Conservation (phyloP, 306 rosid genomes). For the Corylus heterophylla region DNA sequence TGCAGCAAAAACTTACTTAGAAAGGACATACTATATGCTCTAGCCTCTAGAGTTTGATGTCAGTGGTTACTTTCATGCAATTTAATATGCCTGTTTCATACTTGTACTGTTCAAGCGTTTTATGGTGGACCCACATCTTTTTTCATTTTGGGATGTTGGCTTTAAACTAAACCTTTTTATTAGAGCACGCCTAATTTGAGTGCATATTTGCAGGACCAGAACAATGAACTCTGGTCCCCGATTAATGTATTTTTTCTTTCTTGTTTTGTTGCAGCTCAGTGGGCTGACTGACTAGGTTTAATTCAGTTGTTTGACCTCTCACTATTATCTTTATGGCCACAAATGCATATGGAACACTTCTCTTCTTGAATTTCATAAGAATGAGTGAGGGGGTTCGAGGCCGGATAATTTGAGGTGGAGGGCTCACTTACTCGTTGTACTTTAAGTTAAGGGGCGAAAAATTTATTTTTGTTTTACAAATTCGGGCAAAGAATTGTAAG, state of each 20-base stretch:
- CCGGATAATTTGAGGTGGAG: too few species aligned
- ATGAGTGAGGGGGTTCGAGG: too few species aligned
- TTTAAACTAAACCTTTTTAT: not conserved
- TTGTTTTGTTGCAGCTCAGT: not conserved
- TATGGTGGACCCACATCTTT: conserved; percentile 31
- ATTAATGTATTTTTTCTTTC: not conserved
- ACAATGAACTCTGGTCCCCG: not conserved
- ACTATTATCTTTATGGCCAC: too few species aligned
- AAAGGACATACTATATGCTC: conserved; percentile 18
- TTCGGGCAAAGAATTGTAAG: too few species aligned
- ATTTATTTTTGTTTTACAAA: too few species aligned
- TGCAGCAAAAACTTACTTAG: not conserved
- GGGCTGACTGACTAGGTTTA: not conserved
- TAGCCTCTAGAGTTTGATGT: not conserved
- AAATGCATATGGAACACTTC: too few species aligned
- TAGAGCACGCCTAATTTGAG: not conserved
- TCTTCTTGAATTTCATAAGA: too few species aligned
- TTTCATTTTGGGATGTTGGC: conserved; percentile 5
- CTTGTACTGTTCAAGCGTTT: conserved; percentile 8
- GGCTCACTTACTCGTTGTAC: too few species aligned
- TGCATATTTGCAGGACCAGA: conserved; percentile 25
- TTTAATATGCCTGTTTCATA: conserved; percentile 26
- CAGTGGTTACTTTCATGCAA: conserved; percentile 32
- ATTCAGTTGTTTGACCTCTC: too few species aligned
- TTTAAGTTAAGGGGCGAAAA: too few species aligned